These are phyloP conservation scores for Musa balbisiana DNA, from an alignment of 202 grass and related monocot genomes.

Conservation along the genomic window DNA sequence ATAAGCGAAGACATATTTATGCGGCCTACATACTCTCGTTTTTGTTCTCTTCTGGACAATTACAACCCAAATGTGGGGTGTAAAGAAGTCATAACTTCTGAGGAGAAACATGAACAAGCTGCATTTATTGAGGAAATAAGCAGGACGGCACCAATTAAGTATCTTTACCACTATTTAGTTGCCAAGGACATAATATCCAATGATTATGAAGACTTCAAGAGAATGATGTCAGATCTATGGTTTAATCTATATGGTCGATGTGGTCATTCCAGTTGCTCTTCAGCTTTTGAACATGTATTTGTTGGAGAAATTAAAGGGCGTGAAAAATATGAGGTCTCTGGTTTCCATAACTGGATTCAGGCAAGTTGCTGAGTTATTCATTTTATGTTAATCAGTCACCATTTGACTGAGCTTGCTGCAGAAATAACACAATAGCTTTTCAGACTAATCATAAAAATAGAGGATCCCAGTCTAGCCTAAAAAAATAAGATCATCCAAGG, in stretches of 20 bases:
- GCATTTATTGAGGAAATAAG: constrained; percentile 96
- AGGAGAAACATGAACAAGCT: constrained; percentile 82
- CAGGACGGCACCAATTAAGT: constrained; percentile 70
- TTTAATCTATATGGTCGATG: constrained; percentile 86
- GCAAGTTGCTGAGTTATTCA: constrained; percentile 19
- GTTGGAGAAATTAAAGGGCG: constrained; percentile 78
- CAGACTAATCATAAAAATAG: too few relatives aligned
- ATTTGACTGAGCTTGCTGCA: too few relatives aligned
- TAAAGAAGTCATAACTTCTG: constrained; percentile 66
- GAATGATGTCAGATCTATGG: constrained; percentile 57
- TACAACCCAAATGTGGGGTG: constrained; percentile 78
- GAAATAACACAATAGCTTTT: too few relatives aligned
- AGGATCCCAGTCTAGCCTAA: too few relatives aligned
- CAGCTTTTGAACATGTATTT: constrained; percentile 98
- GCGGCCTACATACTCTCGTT: constrained; percentile 66
- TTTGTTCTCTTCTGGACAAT: constrained; percentile 86
- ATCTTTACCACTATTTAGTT: constrained; percentile 66
- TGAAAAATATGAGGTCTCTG: constrained; percentile 62
- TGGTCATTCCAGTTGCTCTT: constrained; percentile 53
- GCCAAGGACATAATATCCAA: constrained; percentile 39
- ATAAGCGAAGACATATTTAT: constrained; percentile 42
- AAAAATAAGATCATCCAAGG: not conserved
- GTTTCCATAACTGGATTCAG: constrained; percentile 99
- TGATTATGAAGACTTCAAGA: constrained; percentile 66
- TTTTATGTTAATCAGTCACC: too few relatives aligned